Evolutionary conservation across 768 basidiomycete genomes (phyloP).

Genomic region (Lactarius deliciosus): DNA sequence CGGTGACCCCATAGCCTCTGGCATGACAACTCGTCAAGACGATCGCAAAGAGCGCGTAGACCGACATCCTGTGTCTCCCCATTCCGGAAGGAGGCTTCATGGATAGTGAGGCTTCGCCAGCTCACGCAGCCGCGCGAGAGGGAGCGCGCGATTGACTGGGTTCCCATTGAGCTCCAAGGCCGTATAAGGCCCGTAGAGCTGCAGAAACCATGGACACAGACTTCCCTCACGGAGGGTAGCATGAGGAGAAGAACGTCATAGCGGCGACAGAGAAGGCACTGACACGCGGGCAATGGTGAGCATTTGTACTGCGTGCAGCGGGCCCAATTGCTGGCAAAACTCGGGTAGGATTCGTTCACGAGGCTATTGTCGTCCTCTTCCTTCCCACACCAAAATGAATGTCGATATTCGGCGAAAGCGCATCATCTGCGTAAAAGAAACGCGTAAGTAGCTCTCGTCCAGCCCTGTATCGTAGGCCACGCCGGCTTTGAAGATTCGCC

Average conservation of each 20-base stretch:
- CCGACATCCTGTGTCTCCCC: slow-evolving; percentile 10
- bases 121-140: slow-evolving; percentile 16
- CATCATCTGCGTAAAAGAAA: slow-evolving; percentile 22
- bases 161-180: slow-evolving; percentile 9
- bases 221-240: slow-evolving; percentile 23
- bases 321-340: slow-evolving; percentile 17
- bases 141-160: slow-evolving; percentile 12
- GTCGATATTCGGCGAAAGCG: slow-evolving; percentile 20
- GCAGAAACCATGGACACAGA: slow-evolving; percentile 29
- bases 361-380: slow-evolving; percentile 20
- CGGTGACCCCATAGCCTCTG: slow-evolving; percentile 8
- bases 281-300: slow-evolving; percentile 28
- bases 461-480: slow-evolving; percentile 25
- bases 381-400: slow-evolving; percentile 27
- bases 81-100: slow-evolving; percentile 26
- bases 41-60: slow-evolving; percentile 21
- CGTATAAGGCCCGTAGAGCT: slow-evolving; percentile 26
- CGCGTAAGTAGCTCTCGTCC: slow-evolving; percentile 15
- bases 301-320: slow-evolving; percentile 23
- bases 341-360: slow-evolving; percentile 25
- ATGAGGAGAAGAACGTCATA: slow-evolving; percentile 20
- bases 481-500: slow-evolving; percentile 14
- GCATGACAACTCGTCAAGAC: slow-evolving; percentile 14
- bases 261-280: slow-evolving; percentile 13
- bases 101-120: slow-evolving; percentile 21